Evolutionary conservation across 306 rosid species (phyloP), one percentile per base, ranked within the genome.

Genomic region (Herpetospermum pedunculosum): DNA sequence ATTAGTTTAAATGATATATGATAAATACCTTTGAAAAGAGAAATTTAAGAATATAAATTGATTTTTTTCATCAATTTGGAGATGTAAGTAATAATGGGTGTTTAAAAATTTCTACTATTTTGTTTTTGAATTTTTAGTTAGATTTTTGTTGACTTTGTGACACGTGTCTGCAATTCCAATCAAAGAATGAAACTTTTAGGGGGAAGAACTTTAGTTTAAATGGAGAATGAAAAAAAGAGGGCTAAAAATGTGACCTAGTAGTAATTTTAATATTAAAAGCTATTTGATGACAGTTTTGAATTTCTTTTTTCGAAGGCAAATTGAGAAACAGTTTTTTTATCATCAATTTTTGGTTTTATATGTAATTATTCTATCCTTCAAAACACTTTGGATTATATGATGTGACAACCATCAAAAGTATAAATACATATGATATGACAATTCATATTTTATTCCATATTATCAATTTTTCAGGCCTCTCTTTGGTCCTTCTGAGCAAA

Each of bases 331-430:
- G 34, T 54, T 28, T 11, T 52, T 26, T 26, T 1, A 55, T 55
- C 25, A 15, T 32, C 25, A 30, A 30, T 19, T 19, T 43, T 67
- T 67, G 54, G 53, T 69, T 69, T 43, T 43, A 37, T 34, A n/a
- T 63, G 18, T 19, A 63, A 34, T 63, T 63, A 37, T 63, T 62
- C 4, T 63, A 8, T 63, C 47, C 47, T 35, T 35, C 7, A n/a
- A 62, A 62, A 8, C 43, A 62, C 13, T 35, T 62, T 7, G 43
- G 70, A 63, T 38, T 35, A 63, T n/a, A 35, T 63, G 47, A 34
- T 37, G 47, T 63, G 70, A 63, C 70, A 63, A 34, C 47, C 15
- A 63, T 34, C 41, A 59, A 63, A 63, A 63, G 70, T 37, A 63
- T 34, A 63, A 18, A 63, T 18, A 63, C 25, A 34, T 34, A 37